Base-by-base conservation (phyloP, 345 rosid species). In the Murraya koenigii region DNA sequence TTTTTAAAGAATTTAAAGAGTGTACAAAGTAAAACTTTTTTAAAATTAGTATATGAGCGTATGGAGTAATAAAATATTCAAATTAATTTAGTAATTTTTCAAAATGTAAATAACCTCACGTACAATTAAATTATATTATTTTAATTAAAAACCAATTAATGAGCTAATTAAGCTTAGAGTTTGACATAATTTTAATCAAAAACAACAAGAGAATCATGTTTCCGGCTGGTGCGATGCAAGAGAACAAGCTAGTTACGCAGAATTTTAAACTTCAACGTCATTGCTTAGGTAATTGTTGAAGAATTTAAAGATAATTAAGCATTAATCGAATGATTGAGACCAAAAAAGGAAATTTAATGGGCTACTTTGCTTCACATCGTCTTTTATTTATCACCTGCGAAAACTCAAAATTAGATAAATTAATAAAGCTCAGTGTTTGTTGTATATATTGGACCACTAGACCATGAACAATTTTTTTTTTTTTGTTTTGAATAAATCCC, bases 281-380 rank as follows among this genome's bases (percentile, higher is more conserved):
- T 38, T 65, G 78, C 71, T 75, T 75, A 52, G 78, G 69, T 19
- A 74, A 74, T 61, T 61, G 59, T 1, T 15, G 25, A 11, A 72
- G 17, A 54, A 58, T 38, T 72, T 15, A 38, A 25, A 13, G 49
- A 38, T 15, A 38, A 60, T 20, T 61, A 61, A 47, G 14, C 7
- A 58, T 52, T 22, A 32, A 3, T 47, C 7, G 60, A 26, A 30
- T 74, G 49, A n/a, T n/a, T n/a, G n/a, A n/a, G 49, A 44, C 49
- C 3, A 1, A 30, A 28, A 44, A 20, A 6, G 39, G 19, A 41
- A 72, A 6, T 61, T 39, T 19, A 28, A 26, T 74, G 60, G 44
- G 8, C 30, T 22, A 32, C 54, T 44, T 74, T 39, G 39, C 3
- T 39, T 20, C 54, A 26, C 17, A 11, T 13, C 0, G 49, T 44